Base-by-base conservation (phyloP, 1,139 yeast species). In the Hansenula anomala region DNA sequence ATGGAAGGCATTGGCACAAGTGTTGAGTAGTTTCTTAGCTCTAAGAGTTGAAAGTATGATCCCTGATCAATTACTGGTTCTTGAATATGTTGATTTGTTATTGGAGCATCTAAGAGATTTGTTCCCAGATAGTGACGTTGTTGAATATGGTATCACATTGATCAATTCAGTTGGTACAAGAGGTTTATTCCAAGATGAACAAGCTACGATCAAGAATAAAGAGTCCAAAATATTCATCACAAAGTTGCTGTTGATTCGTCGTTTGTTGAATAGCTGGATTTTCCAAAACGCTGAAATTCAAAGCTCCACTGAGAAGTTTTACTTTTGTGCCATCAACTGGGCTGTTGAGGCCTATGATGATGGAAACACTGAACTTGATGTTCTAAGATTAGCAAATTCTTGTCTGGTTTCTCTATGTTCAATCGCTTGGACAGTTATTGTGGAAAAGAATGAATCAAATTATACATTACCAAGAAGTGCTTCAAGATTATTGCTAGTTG, bases 311-410 rank as follows among this genome's bases (percentile, higher is more conserved):
- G 65, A 70, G 11, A 54, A 58, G 13, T 66, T 84, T 51, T 62
- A 80, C 25, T 63, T 72, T 7, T 66, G 69, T 39, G 61, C 84
- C 18, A 71, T 84, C 20, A 69, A 69, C 37, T 80, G 92, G 88
- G 66, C 83, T 1, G 64, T 81, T 64, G 77, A 78, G 42, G 76
- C 81, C 4, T 71, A 78, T 33, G 56, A 41, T 23, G 42, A 67
- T 39, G 75, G 76, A 9, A 69, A 72, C 3, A 61, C 68, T 16
- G 86, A 80, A 52, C 52, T 75, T 27, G 81, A 76, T 34, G 78
- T 81, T 18, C 59, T 78, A 4, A 69, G 94, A 59, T 63, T 83
- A 48, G 82, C 89, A 0, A 71, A 77, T 46, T 73, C 81, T 30
- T 66, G 80, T 24, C 54, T 81, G 48, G 65, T 78, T 36, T 65